Base-by-base conservation (phyloP, 768 basidiomycete genomes). In the Filobasidium wieringae region DNA sequence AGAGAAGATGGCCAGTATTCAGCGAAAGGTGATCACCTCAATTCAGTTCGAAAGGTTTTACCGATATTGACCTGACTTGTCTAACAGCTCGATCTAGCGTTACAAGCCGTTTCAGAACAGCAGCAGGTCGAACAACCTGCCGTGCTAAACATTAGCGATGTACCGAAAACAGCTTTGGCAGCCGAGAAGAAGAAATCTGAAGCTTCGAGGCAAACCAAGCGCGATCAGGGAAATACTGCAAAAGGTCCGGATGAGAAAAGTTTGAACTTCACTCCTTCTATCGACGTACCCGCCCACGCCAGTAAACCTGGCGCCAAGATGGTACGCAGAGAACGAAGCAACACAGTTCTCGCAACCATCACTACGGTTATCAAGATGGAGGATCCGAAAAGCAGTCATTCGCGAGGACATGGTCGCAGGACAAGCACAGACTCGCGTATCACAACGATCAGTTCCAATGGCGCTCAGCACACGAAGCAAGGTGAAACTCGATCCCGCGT, bases 1-100 rank as follows among this genome's bases (percentile, higher is more conserved):
- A 26, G 82, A 86, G 70, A 88, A 90, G 72, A 86, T 95, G 45
- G 68, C 86, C 49, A 82, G 86, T 72, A 92, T 95, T 58, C 89
- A 93, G 75, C 83, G 86, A 63, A 93, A 92, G 82, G 90, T 89
- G 41, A 55, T 77, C 72, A 26, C 31, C n/a, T 50, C 17, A n/a
- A n/a, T 26, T n/a, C 36, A 22, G 2, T 51, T 39, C 41, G 11
- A 34, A 17, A 26, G 19, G 17, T 22, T 53, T 43, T 61, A 40
- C 47, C 56, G 27, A 34, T 43, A 41, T 58, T 22, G 27, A 11
- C 34, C 65, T 45, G 61, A 34, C 6, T 32, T 31, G 6, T 17
- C 17, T 61, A 26, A 51, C 60, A 90, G 88, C 77, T 91, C 55
- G 88, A 89, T 71, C 79, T 77, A 34, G 88, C 88, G 4, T 74